Conservation (phyloP, 2,329 filamentous ascomycete genomes). For the Coccinonectria pachysandricola region DNA sequence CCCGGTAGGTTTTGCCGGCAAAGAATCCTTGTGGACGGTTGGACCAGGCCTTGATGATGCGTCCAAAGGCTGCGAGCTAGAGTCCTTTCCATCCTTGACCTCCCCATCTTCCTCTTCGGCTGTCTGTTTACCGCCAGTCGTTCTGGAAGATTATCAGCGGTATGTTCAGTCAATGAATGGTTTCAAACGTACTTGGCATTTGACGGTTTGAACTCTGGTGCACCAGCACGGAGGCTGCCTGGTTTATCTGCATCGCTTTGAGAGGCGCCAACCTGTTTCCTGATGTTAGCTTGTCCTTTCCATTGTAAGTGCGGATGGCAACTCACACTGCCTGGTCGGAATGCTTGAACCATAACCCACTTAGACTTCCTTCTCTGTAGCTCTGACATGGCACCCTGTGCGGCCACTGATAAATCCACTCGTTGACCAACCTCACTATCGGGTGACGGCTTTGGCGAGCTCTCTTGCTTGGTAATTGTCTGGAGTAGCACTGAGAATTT, state of each 20-base stretch:
- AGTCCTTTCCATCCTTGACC: constrained; percentile 48
- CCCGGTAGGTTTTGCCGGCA: constrained; percentile 23
- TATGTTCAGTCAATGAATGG: background rate
- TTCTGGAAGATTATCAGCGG: constrained; percentile 7
- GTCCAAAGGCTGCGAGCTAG: constrained; percentile 10
- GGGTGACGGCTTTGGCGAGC: constrained; percentile 34
- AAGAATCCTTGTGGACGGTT: constrained; percentile 20
- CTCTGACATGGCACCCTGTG: constrained; percentile 60
- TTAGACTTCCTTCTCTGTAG: constrained; percentile 55
- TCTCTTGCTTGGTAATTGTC: constrained; percentile 53
- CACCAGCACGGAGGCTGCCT: constrained; percentile 45
- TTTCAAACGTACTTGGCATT: constrained; percentile 25
- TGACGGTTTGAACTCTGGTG: constrained; percentile 54
- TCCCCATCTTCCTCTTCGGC: constrained; percentile 62
- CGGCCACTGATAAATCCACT: constrained; percentile 65
- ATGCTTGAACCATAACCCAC: constrained; percentile 68
- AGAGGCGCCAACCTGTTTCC: constrained; percentile 17
- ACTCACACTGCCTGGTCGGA: constrained; percentile 53
- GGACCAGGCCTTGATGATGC: constrained; percentile 4
- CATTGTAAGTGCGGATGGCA: background rate
- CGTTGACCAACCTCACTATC: constrained; percentile 48
- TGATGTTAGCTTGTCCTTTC: constrained; percentile 10
- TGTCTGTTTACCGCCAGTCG: constrained; percentile 12
- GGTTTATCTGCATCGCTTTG: constrained; percentile 21
- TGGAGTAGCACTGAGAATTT: constrained; percentile 54